Base-by-base conservation (phyloP, 2,329 filamentous ascomycete species). In the Aspergillus sp. region DNA sequence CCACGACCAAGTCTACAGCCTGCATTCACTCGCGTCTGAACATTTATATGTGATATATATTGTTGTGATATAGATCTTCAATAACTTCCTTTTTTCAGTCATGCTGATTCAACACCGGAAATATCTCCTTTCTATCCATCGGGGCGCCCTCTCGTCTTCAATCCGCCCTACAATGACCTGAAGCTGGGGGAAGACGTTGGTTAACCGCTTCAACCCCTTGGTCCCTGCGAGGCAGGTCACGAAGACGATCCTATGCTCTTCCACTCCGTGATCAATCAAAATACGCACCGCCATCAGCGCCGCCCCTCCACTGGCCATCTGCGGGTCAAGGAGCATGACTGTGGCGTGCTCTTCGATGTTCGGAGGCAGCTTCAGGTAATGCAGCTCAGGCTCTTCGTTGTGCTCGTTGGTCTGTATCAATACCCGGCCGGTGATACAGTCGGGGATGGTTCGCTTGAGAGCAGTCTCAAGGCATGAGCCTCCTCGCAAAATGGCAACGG, bases 271-370 rank as follows among this genome's bases (percentile, higher is more conserved):
- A 57, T 98, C 91, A 11, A 94, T 78, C 33, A 98, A 67, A n/a
- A 96, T 85, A 52, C 91, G 82, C 26, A 96, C 88, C 1, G 91
- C 86, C 91, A 98, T 98, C 36, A 98, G 66, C 4, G 76, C 77
- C 8, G 77, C 75, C 22, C 88, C 89, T 26, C 91, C 91, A 40
- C 81, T 88, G 15, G 85, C 86, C 82, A 96, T 95, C 55, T 98
- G 91, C 10, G 88, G 80, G 58, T 96, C 91, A 13, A 96, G 67
- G 5, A 98, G 68, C 39, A 98, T 67, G 12, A 98, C 86, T 30
- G 81, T 81, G 43, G 84, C 79, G 52, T 94, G 82, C 26, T 72
- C 60, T 38, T 73, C 64, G 35, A 96, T 82, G 40, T 85, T 74
- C 2, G 74, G 67, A 0, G 85, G 82, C 3, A 98, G 67, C 43